These are phyloP conservation scores for Pleurotus cornucopiae DNA, from an alignment of 768 basidiomycete genomes.

Conservation along the genomic window DNA sequence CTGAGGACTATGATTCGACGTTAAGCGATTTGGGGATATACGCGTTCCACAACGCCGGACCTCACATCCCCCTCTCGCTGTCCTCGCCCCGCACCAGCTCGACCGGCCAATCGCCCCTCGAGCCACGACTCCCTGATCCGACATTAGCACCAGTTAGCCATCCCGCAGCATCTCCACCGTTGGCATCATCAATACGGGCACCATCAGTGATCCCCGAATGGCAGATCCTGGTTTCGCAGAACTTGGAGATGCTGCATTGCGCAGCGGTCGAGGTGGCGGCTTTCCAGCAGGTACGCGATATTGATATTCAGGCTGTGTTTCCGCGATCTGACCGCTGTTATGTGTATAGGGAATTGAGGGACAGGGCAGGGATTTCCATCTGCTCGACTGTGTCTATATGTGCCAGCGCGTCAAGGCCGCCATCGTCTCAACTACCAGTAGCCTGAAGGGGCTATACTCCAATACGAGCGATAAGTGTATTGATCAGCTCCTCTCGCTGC, in stretches of 20 bases:
- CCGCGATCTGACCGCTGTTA: background rate
- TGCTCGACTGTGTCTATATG: slow-evolving; percentile 8
- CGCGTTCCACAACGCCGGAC: too few species aligned
- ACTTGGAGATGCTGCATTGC: background rate
- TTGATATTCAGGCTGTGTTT: background rate
- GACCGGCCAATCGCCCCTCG: background rate
- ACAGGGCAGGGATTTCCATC: background rate
- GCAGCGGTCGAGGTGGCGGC: background rate
- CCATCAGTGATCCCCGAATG: background rate
- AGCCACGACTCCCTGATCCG: background rate
- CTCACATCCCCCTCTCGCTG: too few species aligned
- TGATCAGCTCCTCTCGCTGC: slow-evolving; percentile 27
- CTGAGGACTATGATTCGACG: background rate
- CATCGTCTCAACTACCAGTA: background rate
- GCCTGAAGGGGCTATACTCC: background rate
- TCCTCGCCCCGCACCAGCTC: background rate
- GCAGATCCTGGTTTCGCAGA: background rate
- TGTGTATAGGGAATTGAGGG: background rate
- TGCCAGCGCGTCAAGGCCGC: slow-evolving; percentile 11
- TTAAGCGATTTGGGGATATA: background rate
- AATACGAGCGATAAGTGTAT: slow-evolving; percentile 25
- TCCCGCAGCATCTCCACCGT: background rate
- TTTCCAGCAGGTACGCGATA: background rate
- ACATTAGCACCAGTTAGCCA: background rate
- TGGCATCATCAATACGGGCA: background rate